These are phyloP conservation scores for Sarcodon sp. DNA, from an alignment of 768 basidiomycete genomes.

Conservation along the genomic window DNA sequence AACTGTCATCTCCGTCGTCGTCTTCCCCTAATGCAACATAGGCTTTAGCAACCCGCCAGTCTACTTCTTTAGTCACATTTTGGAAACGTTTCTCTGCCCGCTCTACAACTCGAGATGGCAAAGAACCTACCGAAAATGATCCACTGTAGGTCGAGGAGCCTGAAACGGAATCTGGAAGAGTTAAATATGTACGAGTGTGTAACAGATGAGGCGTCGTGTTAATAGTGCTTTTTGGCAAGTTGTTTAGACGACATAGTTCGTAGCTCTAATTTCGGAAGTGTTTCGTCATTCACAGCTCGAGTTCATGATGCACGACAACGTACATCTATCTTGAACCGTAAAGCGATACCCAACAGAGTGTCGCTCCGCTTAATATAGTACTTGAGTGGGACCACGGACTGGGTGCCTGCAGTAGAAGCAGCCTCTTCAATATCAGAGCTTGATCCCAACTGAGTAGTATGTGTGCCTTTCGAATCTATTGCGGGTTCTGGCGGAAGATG, in stretches of 20 bases:
- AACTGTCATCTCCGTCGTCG: slow-evolving; percentile 5
- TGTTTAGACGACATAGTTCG: slow-evolving; percentile 52
- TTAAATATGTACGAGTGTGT: slow-evolving; percentile 49
- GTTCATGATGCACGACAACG: slow-evolving; percentile 14
- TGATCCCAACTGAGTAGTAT: background rate
- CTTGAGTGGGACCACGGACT: slow-evolving; percentile 11
- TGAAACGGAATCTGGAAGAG: slow-evolving; percentile 31
- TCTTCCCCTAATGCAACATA: slow-evolving; percentile 51
- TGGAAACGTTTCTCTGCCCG: slow-evolving; percentile 50
- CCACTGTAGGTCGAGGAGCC: slow-evolving; percentile 10
- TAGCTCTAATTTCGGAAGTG: slow-evolving; percentile 27
- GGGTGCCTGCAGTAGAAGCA: background rate
- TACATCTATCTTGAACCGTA: slow-evolving; percentile 51
- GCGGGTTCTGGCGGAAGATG: background rate
- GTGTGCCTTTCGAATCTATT: too few species aligned
- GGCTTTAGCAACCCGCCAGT: slow-evolving; percentile 51
- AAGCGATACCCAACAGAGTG: slow-evolving; percentile 51
- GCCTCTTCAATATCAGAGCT: background rate
- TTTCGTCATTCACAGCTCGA: background rate
- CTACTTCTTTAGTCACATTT: slow-evolving; percentile 54
- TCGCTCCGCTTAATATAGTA: slow-evolving; percentile 46
- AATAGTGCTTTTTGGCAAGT: slow-evolving; percentile 49
- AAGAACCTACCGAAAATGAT: slow-evolving; percentile 13
- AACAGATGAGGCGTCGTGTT: slow-evolving; percentile 63
- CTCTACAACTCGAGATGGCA: slow-evolving; percentile 16